Conservation (phyloP, 2,329 filamentous ascomycete genomes). For the Fusarium phyllophilum region DNA sequence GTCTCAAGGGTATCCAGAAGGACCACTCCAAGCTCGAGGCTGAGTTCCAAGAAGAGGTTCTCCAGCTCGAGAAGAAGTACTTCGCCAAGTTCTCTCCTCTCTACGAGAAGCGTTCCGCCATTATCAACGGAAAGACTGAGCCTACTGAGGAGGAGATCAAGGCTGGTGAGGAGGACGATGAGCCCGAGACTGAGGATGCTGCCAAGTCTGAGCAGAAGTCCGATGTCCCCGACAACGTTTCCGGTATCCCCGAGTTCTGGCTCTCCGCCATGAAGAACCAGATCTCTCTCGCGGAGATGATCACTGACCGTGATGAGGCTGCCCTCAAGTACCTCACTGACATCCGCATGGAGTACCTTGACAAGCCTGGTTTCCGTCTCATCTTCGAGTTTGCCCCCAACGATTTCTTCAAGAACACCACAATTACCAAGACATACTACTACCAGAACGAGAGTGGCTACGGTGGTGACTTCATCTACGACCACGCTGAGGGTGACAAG, state of each 20-base stretch:
- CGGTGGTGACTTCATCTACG: constrained; percentile 99
- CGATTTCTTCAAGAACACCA: constrained; percentile 97
- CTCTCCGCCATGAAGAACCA: constrained; percentile 99
- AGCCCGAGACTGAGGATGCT: constrained; percentile 75
- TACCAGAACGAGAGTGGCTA: constrained; percentile 99
- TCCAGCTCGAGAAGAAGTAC: constrained; percentile 99
- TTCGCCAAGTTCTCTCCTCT: constrained; percentile 98
- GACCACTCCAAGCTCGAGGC: constrained; percentile 98
- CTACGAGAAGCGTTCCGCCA: constrained; percentile 92
- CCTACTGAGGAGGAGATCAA: constrained; percentile 88
- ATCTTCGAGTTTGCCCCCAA: constrained; percentile 98
- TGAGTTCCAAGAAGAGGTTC: constrained; percentile 97
- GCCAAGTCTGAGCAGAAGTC: constrained; percentile 67
- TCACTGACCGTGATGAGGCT: constrained; percentile 95
- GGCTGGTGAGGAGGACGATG: constrained; percentile 83
- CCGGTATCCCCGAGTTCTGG: constrained; percentile 99
- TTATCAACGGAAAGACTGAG: constrained; percentile 88
- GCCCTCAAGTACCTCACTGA: constrained; percentile 91
- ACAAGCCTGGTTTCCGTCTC: constrained; percentile 96
- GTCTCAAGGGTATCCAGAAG: constrained; percentile 97
- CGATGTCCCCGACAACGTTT: constrained; percentile 65
- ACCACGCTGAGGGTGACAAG: constrained; percentile 97
- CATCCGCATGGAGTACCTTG: constrained; percentile 99
- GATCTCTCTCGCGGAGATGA: constrained; percentile 95
- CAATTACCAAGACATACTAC: constrained; percentile 96